phyloP scores from a whole-genome alignment of 2,329 filamentous ascomycete genomes.

The Aspergillus costaricaensis region DNA sequence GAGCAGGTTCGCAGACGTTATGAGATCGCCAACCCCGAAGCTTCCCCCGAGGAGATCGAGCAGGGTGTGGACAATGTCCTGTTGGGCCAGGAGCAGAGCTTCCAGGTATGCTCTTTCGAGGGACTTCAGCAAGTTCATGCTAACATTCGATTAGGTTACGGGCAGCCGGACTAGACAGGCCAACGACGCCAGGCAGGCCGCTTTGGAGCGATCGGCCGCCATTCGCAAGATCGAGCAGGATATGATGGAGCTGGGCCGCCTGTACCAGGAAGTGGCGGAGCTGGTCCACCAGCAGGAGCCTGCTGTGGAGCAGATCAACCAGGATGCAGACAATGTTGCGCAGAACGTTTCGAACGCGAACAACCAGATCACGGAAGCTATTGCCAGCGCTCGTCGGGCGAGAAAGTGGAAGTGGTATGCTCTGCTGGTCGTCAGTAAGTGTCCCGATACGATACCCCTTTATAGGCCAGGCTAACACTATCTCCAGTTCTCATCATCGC shows the following conservation, averaged over 20 bases:
- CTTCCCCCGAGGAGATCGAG: slow-evolving; percentile 73
- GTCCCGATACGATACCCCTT: not conserved
- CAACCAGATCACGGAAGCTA: slow-evolving; percentile 76
- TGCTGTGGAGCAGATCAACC: slow-evolving; percentile 76
- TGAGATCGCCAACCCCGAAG: slow-evolving; percentile 82
- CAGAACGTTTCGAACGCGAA: slow-evolving; percentile 85
- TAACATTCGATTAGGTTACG: slow-evolving; percentile 27
- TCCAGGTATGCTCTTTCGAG: slow-evolving; percentile 63
- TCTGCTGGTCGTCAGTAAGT: slow-evolving; percentile 69
- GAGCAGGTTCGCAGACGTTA: slow-evolving; percentile 88
- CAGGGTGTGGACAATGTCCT: slow-evolving; percentile 71
- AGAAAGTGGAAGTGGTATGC: slow-evolving; percentile 98
- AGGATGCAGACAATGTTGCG: slow-evolving; percentile 81
- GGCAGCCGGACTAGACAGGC: slow-evolving; percentile 65
- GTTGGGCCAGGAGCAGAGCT: slow-evolving; percentile 71
- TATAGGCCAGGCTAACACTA: slow-evolving; percentile 5
- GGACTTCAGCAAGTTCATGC: not conserved
- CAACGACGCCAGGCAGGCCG: slow-evolving; percentile 75
- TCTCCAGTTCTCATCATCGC: slow-evolving; percentile 55
- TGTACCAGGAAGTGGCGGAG: slow-evolving; percentile 88
- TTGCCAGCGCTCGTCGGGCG: slow-evolving; percentile 75
- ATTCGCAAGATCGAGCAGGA: slow-evolving; percentile 91
- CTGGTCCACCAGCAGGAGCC: slow-evolving; percentile 85
- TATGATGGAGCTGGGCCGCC: slow-evolving; percentile 80
- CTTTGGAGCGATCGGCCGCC: slow-evolving; percentile 79